Conservation (phyloP, 176 grass and related monocot species). For the Tillandsia fasciculata region DNA sequence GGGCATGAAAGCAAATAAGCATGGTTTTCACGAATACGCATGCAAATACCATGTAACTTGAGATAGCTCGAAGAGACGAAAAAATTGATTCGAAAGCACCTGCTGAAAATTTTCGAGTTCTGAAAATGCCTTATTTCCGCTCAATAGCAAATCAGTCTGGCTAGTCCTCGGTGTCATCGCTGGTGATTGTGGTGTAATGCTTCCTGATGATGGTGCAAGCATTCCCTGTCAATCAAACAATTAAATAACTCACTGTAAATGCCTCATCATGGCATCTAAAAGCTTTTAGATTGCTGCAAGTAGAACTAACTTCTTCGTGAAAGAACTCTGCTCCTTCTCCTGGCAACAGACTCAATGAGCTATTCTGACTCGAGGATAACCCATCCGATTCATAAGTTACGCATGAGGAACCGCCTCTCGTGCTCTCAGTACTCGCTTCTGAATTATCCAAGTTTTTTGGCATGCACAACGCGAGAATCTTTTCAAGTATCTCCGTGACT, state of each 20-base stretch:
- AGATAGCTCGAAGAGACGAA: not conserved
- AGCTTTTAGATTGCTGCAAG: constrained; percentile 14
- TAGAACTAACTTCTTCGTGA: constrained; percentile 34
- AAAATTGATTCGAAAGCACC: constrained; percentile 20
- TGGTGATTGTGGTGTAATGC: constrained; percentile 54
- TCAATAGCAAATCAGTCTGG: constrained; percentile 56
- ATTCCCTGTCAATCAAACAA: constrained; percentile 31
- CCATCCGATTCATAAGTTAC: constrained; percentile 25
- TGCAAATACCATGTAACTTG: not conserved
- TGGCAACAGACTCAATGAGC: constrained; percentile 21
- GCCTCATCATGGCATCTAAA: constrained; percentile 5
- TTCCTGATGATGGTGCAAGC: constrained; percentile 33
- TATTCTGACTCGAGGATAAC: constrained; percentile 24
- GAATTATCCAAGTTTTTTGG: constrained; percentile 2
- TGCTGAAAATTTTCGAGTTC: constrained; percentile 92
- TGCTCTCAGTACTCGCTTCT: constrained; percentile 19
- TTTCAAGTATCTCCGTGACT: constrained; percentile 60
- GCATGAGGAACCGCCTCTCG: constrained; percentile 26
- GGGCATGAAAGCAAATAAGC: too few relatives aligned
- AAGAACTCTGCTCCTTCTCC: constrained; percentile 39
- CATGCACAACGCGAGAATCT: constrained; percentile 40
- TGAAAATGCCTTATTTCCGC: constrained; percentile 47
- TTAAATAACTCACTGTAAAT: constrained; percentile 5
- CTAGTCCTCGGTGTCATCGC: constrained; percentile 55
- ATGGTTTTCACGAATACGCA: too few relatives aligned